Conservation (phyloP, 441 rosid genomes). For the Pelargonium citronellum region DNA sequence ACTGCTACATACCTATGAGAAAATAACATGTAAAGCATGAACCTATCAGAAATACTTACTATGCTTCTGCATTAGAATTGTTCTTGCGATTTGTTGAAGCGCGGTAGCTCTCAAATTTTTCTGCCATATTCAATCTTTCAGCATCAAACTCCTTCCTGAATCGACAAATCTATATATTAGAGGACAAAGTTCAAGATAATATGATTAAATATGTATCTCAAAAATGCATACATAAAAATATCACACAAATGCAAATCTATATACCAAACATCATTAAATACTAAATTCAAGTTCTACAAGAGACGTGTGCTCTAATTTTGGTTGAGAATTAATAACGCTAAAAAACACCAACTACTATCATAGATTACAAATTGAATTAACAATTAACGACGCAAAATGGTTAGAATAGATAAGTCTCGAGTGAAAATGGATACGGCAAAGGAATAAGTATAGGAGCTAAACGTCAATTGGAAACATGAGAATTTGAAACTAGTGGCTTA, state of each 20-base stretch:
- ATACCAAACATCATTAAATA: no score
- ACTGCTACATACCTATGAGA: constrained; percentile 9
- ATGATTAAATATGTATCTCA: neutral
- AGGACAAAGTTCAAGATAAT: neutral
- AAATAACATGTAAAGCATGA: constrained; percentile 8
- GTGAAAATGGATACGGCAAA: no score
- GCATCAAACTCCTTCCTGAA: constrained; percentile 46
- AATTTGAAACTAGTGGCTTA: no score
- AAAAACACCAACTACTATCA: no score
- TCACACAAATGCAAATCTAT: neutral
- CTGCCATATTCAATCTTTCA: constrained; percentile 43
- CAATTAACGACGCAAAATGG: neutral
- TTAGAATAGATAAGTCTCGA: neutral
- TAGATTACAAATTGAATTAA: neutral
- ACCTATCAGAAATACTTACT: constrained; percentile 24
- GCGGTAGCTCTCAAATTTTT: constrained; percentile 35
- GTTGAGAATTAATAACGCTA: no score
- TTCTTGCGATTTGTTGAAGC: constrained; percentile 34
- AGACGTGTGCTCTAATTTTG: no score
- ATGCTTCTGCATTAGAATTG: constrained; percentile 26
- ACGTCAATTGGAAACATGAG: no score
- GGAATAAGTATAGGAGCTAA: no score
- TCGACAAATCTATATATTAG: neutral
- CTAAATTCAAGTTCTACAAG: no score
- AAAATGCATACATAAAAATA: neutral